Base-by-base conservation (phyloP, 306 rosid species). In the Cajanus cajan region DNA sequence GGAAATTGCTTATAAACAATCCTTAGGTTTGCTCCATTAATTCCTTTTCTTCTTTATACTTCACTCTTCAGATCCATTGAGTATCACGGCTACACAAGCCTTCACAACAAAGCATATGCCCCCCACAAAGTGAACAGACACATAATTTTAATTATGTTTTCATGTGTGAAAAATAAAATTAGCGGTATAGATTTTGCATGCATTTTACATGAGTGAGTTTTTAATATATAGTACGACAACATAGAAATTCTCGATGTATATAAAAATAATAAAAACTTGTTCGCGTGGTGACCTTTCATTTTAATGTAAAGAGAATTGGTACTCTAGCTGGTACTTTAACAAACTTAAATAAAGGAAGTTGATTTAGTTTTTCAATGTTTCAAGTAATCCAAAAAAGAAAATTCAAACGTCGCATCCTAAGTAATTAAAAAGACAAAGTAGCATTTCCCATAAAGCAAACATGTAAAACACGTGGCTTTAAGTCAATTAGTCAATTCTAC, bases 81-180 rank as follows among this genome's bases (percentile, higher is more conserved):
- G 24, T 51, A 65, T 55, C 67, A 67, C 11, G 39, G 10, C 33
- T 45, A 59, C 41, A 10, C 52, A 61, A 71, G 40, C 40, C 41
- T 81, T 74, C 54, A 55, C 52, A 73, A 15, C 16, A 73, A 80
- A 64, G 51, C 31, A 37, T 50, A 24, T 37, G 81, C 48, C 57
- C 57, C 73, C 58, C 47, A 50, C 66, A 71, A 62, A 39, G 39
- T 34, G 24, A 22, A 47, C 36, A 22, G 7, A 3, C 61, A 57
- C 40, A 40, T 45, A 14, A 39, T 39, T 39, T 39, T 39, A 6
- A 4, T 39, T 43, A 43, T 43, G 10, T 43, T 12, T 10, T 2
- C 48, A 43, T 12, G 2, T 12, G 14, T 43, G 3, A 12, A 10
- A 43, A 10, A 12, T 43, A 40, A 40, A 40, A 40, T 40, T 40